Percentiles rank a stretch among this genome's conserved stretches.
phyloP scores from a whole-genome alignment of 2,329 filamentous ascomycete genomes.

The Lasiodiplodia theobromae region DNA sequence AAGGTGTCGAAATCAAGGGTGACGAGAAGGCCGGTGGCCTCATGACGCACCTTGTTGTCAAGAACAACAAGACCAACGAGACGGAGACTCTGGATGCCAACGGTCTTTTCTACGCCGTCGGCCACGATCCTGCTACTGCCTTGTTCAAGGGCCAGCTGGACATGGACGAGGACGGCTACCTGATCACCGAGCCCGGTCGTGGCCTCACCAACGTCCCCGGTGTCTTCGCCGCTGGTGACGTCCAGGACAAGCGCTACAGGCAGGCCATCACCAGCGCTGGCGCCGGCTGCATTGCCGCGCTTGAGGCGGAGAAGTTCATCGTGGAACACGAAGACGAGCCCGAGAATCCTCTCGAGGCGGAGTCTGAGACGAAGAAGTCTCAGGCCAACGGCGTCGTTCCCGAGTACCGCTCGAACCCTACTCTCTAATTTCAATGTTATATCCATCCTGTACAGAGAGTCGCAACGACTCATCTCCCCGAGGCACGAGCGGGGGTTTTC shows the following conservation, averaged over 20 bases:
- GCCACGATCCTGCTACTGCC: conserved; percentile 91
- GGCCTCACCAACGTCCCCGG: conserved; percentile 87
- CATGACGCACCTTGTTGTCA: conserved; percentile 87
- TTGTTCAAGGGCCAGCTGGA: conserved; percentile 91
- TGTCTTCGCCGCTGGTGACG: conserved; percentile 95
- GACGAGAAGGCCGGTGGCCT: conserved; percentile 75
- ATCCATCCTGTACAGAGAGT: conserved; percentile 23
- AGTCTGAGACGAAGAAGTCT: conserved; percentile 58
- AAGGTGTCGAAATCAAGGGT: conserved; percentile 83
- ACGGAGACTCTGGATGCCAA: conserved; percentile 87
- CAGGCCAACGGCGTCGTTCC: conserved; percentile 63
- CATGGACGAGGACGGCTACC: conserved; percentile 88
- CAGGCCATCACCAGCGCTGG: conserved; percentile 98
- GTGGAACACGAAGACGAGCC: conserved; percentile 72
- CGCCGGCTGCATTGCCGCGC: conserved; percentile 91
- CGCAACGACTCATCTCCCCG: not conserved
- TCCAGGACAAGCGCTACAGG: conserved; percentile 97
- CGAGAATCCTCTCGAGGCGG: conserved; percentile 54
- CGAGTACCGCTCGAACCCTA: conserved; percentile 70
- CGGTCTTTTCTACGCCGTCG: conserved; percentile 96
- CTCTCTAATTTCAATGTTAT: conserved; percentile 57
- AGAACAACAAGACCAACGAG: conserved; percentile 76
- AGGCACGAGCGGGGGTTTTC: conserved; percentile 10
- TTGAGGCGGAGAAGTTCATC: conserved; percentile 95
- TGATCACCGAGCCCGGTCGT: conserved; percentile 86